Base-by-base conservation (phyloP, 768 basidiomycete genomes). In the Phallus indusiatus region DNA sequence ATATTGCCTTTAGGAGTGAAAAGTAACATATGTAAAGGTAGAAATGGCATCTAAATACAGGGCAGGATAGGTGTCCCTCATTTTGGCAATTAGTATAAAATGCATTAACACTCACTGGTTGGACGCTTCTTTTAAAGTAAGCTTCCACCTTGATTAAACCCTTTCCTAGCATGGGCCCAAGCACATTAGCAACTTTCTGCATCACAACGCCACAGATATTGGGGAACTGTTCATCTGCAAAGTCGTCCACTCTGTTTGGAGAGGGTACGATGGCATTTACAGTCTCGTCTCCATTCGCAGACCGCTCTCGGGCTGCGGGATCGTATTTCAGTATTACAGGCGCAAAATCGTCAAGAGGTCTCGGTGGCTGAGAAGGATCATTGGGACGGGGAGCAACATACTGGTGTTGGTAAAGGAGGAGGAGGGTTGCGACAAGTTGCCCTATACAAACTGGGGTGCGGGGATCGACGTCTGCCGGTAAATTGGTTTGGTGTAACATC, bases 1-100 rank as follows among this genome's bases (percentile, higher is more conserved):
- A 98, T 87, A 71, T 97, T 94, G 34, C 91, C 90, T 70, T 95
- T 96, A 5, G 92, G 91, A 5, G 95, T 95, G 72, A 89, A 95
- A 33, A 97, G 84, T 42, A 96, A 81, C 71, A 96, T 80, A 67
- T 88, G 86, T 17, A 97, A 77, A 20, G 85, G 82, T 49, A 95
- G 76, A 56, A 93, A 89, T 52, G 89, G 88, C 55, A 88, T 78
- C 90, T 94, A 70, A 10, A 61, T 54, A 34, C 21, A 21, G 4
- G 57, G 42, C 53, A 12, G 56, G 22, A 60, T 53, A 65, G 42
- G 61, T 62, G 66, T 59, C 34, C 54, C 56, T 64, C 57, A 64
- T 56, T 53, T 60, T 33, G 57, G 64, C 46, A 65, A 35, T 50
- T 52, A 64, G 16, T 63, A 63, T 59, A 62, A 53, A 62, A 61